Base-by-base conservation (phyloP, 2,329 filamentous ascomycete genomes). In the Cercospora sp. region DNA sequence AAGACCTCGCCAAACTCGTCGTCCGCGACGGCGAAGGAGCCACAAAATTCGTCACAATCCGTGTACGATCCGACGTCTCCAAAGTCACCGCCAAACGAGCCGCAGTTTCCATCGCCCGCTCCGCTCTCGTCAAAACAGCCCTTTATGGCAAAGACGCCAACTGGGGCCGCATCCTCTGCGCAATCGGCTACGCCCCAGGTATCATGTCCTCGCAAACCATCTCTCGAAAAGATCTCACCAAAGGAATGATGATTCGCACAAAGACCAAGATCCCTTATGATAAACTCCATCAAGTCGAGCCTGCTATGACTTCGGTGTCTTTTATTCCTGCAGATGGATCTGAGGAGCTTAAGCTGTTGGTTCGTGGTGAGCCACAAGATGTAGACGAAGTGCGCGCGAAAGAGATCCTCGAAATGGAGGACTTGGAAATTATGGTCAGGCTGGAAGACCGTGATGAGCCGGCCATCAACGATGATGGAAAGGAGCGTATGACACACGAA, bases 71-170 rank as follows among this genome's bases (percentile, higher is more conserved):
- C n/a, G 71, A 72, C 58, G 23, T 57, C 3, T 18, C 51, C 58
- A 60, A 45, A 30, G 5, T 36, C 2, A 67, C 89, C 58, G 94
- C 93, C 1, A 89, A 91, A 65, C 87, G 89, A 76, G 90, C 97
- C 69, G 95, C 94, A 10, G 91, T 90, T 70, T 90, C 92, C 58
- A 97, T 99, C 77, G 94, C 95, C 16, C 89, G 90, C 61, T 97
- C 93, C 0, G 93, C 95, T 8, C 87, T 99, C 12, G 95, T 99
- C 74, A 99, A 99, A 85, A 99, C 95, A 0, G 95, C 95, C 0
- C 85, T 99, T 48, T 99, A 99, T 80, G 95, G 95, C 72, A 93
- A 93, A 79, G 95, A 99, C 78, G 95, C 95, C 18, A 99, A 99
- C 84, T 99, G 95, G 95, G 95, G 95, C 36, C 93, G 95, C 64